phyloP scores from a whole-genome alignment of 2,329 filamentous ascomycete species.

The Coleophoma cylindrospora region DNA sequence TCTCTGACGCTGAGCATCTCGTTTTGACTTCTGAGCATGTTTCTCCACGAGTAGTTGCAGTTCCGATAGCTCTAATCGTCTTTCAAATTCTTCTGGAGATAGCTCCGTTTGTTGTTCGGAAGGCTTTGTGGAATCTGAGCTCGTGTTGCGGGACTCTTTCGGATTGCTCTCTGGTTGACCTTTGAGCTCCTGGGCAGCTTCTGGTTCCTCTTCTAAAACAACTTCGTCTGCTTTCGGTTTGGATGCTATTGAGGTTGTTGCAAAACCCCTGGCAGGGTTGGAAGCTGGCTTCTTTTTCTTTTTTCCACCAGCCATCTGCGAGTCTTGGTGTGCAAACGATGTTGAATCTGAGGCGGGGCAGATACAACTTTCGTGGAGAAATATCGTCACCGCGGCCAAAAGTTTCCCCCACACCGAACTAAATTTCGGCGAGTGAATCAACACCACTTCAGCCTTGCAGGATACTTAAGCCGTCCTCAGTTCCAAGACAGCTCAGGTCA shows the following conservation, averaged over 20 bases:
- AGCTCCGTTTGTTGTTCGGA: constrained; percentile 38
- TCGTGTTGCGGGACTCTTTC: constrained; percentile 6
- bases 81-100: constrained; percentile 85
- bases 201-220: constrained; percentile 21
- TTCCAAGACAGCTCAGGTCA: constrained; percentile 11
- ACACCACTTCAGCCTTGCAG: neutral
- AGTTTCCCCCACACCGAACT: no score
- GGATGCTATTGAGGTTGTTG: constrained; percentile 87
- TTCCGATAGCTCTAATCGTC: constrained; percentile 83
- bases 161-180: constrained; percentile 7
- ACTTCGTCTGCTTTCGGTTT: constrained; percentile 64
- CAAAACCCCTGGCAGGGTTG: constrained; percentile 88
- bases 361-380: neutral
- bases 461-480: neutral
- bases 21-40: constrained; percentile 70
- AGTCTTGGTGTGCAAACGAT: neutral
- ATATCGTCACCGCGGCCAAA: neutral
- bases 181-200: constrained; percentile 9
- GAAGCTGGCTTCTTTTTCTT: constrained; percentile 88
- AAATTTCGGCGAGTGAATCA: neutral
- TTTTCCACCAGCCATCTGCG: constrained; percentile 58
- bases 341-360: constrained; percentile 1
- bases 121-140: constrained; percentile 1
- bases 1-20: constrained; percentile 73
- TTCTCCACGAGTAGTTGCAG: constrained; percentile 85